Evolutionary conservation across 148 eudicot genomes (phyloP).

Genomic region (Cornus florida): DNA sequence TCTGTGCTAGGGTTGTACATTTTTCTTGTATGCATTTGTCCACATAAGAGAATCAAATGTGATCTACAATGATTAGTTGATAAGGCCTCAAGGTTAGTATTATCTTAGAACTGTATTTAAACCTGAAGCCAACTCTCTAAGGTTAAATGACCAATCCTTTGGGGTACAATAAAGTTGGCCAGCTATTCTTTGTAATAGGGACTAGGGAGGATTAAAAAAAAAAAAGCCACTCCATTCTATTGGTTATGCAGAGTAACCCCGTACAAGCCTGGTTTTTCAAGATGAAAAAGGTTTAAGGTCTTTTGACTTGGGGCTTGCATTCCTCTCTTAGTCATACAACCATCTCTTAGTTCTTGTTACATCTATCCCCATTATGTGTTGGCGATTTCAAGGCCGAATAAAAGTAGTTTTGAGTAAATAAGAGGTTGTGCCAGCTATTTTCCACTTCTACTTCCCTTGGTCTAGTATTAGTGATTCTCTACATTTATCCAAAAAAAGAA

Average conservation of each 20-base stretch:
- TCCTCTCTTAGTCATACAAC: background rate
- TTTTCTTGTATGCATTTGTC: too few species aligned
- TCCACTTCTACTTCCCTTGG: background rate
- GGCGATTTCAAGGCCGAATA: background rate
- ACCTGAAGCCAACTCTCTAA: background rate
- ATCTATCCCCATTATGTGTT: background rate
- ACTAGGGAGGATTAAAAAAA: too few species aligned
- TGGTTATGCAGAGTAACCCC: background rate
- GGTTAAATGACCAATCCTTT: background rate
- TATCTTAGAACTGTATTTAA: too few species aligned
- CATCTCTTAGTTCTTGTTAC: background rate
- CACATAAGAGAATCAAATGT: too few species aligned
- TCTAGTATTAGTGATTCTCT: background rate
- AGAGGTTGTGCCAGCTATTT: slow-evolving; percentile 3
- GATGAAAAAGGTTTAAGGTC: background rate
- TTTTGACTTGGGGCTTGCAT: background rate
- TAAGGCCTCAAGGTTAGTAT: too few species aligned
- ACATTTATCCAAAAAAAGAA: too few species aligned
- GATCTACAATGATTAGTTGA: too few species aligned
- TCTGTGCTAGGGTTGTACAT: too few species aligned
- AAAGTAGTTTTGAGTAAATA: too few species aligned
- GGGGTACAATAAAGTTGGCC: background rate
- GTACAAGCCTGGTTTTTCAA: too few species aligned
- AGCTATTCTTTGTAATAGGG: background rate
- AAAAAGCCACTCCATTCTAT: background rate